These are phyloP conservation scores for Metschnikowia lachancei DNA, from an alignment of 805 yeast species.

Conservation along the genomic window DNA sequence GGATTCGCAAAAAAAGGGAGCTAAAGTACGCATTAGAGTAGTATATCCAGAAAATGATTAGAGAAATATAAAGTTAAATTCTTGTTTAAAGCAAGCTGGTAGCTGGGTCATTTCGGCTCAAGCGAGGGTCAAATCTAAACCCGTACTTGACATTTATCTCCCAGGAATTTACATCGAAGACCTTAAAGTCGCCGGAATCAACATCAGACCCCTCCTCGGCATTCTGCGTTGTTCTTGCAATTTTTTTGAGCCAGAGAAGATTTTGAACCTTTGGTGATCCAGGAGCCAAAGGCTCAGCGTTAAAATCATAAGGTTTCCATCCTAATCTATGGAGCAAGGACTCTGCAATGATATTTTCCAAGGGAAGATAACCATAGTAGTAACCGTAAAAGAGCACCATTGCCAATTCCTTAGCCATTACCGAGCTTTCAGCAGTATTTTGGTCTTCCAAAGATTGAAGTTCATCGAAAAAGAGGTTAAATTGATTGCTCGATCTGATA, in stretches of 20 bases:
- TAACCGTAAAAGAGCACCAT: conserved; percentile 43
- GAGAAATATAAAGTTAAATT: background rate
- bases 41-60: conserved; percentile 1
- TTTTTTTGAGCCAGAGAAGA: conserved; percentile 30
- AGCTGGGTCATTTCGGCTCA: conserved; percentile 33
- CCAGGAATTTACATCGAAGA: conserved; percentile 42
- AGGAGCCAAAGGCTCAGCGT: conserved; percentile 1
- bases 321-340: conserved; percentile 37
- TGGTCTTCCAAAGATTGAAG: conserved; percentile 25
- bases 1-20: background rate
- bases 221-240: conserved; percentile 14
- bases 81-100: conserved; percentile 11
- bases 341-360: conserved; percentile 44
- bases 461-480: conserved; percentile 33
- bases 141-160: conserved; percentile 39
- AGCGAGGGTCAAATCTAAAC: conserved; percentile 35
- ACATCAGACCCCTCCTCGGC: conserved; percentile 11
- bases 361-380: conserved; percentile 42
- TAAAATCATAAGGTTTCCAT: conserved; percentile 39
- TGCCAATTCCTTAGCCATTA: conserved; percentile 33
- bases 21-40: conserved; percentile 1
- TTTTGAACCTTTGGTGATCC: background rate
- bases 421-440: conserved; percentile 22
- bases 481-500: conserved; percentile 32
- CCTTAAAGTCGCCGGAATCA: conserved; percentile 40